A percentile compares a stretch with the other conserved stretches of the same genome.
These are phyloP conservation scores for Tuber calosporum DNA, from an alignment of 495 filamentous ascomycete species.

Conservation along the genomic window DNA sequence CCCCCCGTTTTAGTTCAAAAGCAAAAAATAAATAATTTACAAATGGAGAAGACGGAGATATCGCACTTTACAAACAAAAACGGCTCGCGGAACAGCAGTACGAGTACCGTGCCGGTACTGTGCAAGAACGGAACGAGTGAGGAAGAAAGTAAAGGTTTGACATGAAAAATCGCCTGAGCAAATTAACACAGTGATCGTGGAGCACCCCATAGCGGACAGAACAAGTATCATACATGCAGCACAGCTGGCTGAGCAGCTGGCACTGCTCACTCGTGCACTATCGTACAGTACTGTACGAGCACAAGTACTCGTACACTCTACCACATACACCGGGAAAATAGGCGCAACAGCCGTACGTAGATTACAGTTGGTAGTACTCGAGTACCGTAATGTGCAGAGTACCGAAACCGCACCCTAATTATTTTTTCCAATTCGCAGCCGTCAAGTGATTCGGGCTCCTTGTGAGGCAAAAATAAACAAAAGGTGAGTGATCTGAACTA, in stretches of 20 bases:
- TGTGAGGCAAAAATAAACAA: constrained; percentile 16
- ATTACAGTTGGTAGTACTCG: constrained; percentile 2
- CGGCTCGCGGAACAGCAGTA: background rate
- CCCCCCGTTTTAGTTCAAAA: background rate
- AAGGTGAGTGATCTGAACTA: background rate
- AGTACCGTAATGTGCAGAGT: background rate
- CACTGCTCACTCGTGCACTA: background rate
- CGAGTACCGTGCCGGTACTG: too few species aligned
- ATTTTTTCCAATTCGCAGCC: constrained; percentile 7
- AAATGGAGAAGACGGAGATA: constrained; percentile 19
- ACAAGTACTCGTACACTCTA: background rate
- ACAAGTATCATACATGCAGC: background rate
- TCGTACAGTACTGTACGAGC: too few species aligned
- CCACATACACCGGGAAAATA: constrained; percentile 1
- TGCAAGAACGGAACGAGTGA: background rate
- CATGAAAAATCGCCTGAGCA: background rate
- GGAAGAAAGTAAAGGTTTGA: background rate
- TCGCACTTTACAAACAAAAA: background rate
- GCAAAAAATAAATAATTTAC: constrained; percentile 4
- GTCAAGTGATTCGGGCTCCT: constrained; percentile 9
- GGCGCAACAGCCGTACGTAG: background rate
- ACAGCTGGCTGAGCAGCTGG: background rate
- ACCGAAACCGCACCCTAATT: too few species aligned
- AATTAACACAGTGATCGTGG: background rate
- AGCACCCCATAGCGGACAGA: background rate